Evolutionary conservation across 2,329 filamentous ascomycete species (phyloP).

Genomic region (Colletotrichum neosansevieriae): DNA sequence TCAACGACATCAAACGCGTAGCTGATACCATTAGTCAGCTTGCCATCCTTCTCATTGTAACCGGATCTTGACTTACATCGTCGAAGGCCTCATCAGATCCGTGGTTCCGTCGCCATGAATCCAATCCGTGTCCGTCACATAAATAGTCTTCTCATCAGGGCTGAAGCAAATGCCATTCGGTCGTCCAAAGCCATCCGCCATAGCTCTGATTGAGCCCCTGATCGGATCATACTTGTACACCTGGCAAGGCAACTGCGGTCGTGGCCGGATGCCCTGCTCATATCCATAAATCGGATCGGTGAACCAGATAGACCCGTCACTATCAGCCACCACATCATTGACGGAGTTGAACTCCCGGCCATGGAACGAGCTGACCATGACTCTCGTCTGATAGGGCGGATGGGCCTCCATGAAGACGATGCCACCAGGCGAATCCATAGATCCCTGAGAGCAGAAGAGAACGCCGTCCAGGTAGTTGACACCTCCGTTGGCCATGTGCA

Average conservation of each 20-base stretch:
- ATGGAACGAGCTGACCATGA: slow-evolving; percentile 54
- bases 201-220: slow-evolving; percentile 54
- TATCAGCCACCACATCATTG: slow-evolving; percentile 60
- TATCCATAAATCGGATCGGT: slow-evolving; percentile 63
- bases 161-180: slow-evolving; percentile 61
- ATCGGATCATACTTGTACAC: slow-evolving; percentile 61
- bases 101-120: slow-evolving; percentile 50
- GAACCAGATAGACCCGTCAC: slow-evolving; percentile 61
- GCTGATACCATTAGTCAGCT: slow-evolving; percentile 42
- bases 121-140: slow-evolving; percentile 58
- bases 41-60: no score
- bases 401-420: slow-evolving; percentile 49
- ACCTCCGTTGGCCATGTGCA: slow-evolving; percentile 62
- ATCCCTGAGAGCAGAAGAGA: slow-evolving; percentile 57
- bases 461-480: slow-evolving; percentile 58
- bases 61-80: slow-evolving; percentile 40
- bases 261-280: slow-evolving; percentile 60
- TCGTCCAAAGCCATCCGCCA: slow-evolving; percentile 61
- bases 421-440: slow-evolving; percentile 44
- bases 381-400: slow-evolving; percentile 46
- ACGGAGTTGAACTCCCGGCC: slow-evolving; percentile 59
- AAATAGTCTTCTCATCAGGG: slow-evolving; percentile 57
- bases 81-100: slow-evolving; percentile 28
- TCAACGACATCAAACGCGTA: slow-evolving; percentile 52
- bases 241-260: slow-evolving; percentile 57